Percentiles rank a stretch among this genome's conserved stretches.
Evolutionary conservation across 495 filamentous ascomycete genomes (phyloP).

Genomic region (Neurospora sp.): DNA sequence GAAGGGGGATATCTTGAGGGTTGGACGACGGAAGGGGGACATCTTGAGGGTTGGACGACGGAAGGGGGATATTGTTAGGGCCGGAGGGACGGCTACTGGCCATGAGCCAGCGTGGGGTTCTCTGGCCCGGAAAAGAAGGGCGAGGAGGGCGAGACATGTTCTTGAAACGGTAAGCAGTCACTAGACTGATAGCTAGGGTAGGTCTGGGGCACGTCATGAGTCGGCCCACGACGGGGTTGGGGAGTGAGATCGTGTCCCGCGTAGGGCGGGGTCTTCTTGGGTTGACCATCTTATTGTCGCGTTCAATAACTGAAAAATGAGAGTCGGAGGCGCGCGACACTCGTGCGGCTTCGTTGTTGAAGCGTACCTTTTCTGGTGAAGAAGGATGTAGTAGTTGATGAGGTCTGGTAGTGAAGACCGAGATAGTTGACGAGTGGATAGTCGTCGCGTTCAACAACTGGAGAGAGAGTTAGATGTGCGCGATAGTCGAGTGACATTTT

Average conservation of each 20-base stretch:
- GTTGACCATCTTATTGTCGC: background rate
- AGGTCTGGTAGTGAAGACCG: background rate
- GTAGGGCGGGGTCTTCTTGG: background rate
- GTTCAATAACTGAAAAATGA: background rate
- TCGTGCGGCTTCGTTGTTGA: background rate
- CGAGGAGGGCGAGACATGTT: background rate
- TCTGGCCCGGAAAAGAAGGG: background rate
- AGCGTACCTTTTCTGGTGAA: background rate
- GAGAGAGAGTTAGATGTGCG: background rate
- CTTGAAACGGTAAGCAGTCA: background rate
- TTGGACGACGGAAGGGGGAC: background rate
- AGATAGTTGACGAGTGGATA: background rate
- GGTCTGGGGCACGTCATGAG: background rate
- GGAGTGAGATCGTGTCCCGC: background rate
- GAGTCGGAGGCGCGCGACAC: background rate
- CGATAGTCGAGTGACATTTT: background rate
- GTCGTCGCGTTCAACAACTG: background rate
- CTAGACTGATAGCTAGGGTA: background rate
- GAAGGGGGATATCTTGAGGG: background rate
- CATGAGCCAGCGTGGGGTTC: background rate
- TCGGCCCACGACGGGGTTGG: background rate
- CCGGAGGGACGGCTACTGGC: background rate
- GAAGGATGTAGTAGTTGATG: background rate
- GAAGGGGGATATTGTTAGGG: background rate
- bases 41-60: background rate